Conservation (phyloP, 495 filamentous ascomycete species). For the Aspergillus biplanus region DNA sequence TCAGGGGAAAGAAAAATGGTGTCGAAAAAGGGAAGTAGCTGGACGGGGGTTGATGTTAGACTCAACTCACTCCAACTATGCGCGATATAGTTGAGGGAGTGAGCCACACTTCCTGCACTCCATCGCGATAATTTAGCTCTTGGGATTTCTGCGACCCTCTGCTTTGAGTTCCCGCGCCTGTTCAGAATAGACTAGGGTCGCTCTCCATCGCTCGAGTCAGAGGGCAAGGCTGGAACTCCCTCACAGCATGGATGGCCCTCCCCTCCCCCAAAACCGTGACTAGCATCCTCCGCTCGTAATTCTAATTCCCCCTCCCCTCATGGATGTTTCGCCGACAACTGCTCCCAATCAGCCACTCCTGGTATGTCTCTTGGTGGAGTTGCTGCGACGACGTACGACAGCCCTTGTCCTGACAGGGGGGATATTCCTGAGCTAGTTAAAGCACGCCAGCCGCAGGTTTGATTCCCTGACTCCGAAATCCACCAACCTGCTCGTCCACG, state of each 20-base stretch:
- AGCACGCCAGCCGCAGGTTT: constrained; percentile 28
- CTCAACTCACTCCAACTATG: constrained; percentile 14
- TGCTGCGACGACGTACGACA: constrained; percentile 32
- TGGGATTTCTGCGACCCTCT: constrained; percentile 11
- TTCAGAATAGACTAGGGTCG: constrained; percentile 12
- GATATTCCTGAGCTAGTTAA: constrained; percentile 28
- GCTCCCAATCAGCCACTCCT: constrained; percentile 25
- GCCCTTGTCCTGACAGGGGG: constrained; percentile 29
- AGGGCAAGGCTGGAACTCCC: constrained; percentile 25
- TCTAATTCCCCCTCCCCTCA: constrained; percentile 24
- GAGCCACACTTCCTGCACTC: constrained; percentile 18
- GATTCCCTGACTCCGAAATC: constrained; percentile 30
- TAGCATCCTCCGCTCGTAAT: constrained; percentile 28
- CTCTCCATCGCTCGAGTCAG: constrained; percentile 22
- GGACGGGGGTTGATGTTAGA: constrained; percentile 21
- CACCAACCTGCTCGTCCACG: constrained; percentile 22
- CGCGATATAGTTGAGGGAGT: constrained; percentile 20
- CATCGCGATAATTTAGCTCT: constrained; percentile 14
- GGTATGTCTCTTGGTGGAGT: constrained; percentile 27
- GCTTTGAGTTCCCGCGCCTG: constrained; percentile 21
- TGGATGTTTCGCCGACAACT: constrained; percentile 31
- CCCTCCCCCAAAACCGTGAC: constrained; percentile 23
- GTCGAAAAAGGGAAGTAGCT: constrained; percentile 7
- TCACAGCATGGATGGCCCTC: constrained; percentile 15
- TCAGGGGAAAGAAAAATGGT: constrained; percentile 10